phyloP scores from a whole-genome alignment of 73 alveolate genomes.

The Paramecium biaurelia region DNA sequence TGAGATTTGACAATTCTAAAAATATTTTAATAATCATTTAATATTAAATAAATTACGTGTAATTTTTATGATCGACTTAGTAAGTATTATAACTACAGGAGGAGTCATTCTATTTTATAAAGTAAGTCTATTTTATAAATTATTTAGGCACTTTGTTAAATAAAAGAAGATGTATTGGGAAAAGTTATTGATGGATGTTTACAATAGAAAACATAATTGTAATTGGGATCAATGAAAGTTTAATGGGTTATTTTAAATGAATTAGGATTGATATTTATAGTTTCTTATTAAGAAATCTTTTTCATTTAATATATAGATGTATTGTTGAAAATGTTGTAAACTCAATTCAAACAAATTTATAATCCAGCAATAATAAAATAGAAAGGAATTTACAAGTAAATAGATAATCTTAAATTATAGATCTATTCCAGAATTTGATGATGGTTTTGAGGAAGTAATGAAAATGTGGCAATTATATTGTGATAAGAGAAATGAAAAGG shows the following conservation, averaged over 20 bases:
- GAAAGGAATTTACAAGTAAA: slow-evolving; percentile 25
- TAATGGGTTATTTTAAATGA: background rate
- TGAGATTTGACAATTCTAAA: background rate
- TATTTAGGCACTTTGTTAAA: background rate
- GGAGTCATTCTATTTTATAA: slow-evolving; percentile 58
- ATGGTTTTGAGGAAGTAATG: slow-evolving; percentile 47
- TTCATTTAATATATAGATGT: slow-evolving; percentile 30
- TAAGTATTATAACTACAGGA: slow-evolving; percentile 50
- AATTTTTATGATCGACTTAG: slow-evolving; percentile 49
- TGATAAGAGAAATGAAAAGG: slow-evolving; percentile 42
- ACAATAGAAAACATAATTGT: background rate
- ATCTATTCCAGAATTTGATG: slow-evolving; percentile 45
- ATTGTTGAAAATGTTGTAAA: slow-evolving; percentile 39
- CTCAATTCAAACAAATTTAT: background rate
- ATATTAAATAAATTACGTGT: background rate
- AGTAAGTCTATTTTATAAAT: background rate
- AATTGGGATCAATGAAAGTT: background rate
- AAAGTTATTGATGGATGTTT: slow-evolving; percentile 10
- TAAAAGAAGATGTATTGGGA: slow-evolving; percentile 23
- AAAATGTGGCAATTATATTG: slow-evolving; percentile 47
- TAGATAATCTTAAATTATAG: background rate
- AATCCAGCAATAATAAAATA: background rate
- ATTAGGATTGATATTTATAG: slow-evolving; percentile 37
- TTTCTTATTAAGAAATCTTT: slow-evolving; percentile 62
- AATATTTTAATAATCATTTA: background rate